Conservation (phyloP, 805 yeast genomes). For the Ogataea chonburiensis region DNA sequence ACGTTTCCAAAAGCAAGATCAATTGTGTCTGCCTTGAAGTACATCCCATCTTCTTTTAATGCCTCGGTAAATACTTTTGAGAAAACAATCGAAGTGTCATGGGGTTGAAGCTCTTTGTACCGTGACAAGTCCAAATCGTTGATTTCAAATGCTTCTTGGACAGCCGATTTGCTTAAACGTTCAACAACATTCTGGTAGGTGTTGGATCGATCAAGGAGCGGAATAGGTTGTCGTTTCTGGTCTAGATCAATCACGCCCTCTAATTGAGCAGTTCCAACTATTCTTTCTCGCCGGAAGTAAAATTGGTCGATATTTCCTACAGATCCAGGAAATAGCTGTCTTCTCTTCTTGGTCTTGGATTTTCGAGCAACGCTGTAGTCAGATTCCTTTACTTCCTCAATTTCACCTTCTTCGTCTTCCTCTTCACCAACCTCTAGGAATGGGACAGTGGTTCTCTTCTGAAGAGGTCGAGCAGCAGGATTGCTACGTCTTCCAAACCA, state of each 20-base stretch:
- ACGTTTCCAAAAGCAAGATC: slow-evolving; percentile 18
- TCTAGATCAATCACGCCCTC: slow-evolving; percentile 16
- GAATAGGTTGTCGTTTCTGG: background rate
- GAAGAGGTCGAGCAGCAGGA: too few species aligned
- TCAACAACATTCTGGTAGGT: slow-evolving; percentile 5
- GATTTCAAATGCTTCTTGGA: slow-evolving; percentile 1
- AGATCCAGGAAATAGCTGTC: background rate
- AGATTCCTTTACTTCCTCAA: background rate
- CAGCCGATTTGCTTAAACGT: slow-evolving; percentile 1
- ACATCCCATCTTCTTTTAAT: slow-evolving; percentile 20
- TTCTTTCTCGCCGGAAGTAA: slow-evolving; percentile 23
- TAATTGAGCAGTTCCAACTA: slow-evolving; percentile 30
- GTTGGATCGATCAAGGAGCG: slow-evolving; percentile 2
- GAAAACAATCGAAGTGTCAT: slow-evolving; percentile 16
- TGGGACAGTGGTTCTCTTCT: background rate
- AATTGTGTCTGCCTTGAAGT: slow-evolving; percentile 15
- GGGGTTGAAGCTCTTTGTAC: slow-evolving; percentile 8
- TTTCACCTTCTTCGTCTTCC: background rate
- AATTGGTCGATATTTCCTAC: slow-evolving; percentile 14
- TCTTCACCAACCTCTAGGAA: background rate
- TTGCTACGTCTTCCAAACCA: too few species aligned
- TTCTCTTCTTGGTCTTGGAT: background rate
- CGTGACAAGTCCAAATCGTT: slow-evolving; percentile 2
- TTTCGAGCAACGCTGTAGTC: too few species aligned
- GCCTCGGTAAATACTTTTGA: slow-evolving; percentile 21